Evolutionary conservation across 345 rosid species (phyloP).

Genomic region (Salix dunnii): DNA sequence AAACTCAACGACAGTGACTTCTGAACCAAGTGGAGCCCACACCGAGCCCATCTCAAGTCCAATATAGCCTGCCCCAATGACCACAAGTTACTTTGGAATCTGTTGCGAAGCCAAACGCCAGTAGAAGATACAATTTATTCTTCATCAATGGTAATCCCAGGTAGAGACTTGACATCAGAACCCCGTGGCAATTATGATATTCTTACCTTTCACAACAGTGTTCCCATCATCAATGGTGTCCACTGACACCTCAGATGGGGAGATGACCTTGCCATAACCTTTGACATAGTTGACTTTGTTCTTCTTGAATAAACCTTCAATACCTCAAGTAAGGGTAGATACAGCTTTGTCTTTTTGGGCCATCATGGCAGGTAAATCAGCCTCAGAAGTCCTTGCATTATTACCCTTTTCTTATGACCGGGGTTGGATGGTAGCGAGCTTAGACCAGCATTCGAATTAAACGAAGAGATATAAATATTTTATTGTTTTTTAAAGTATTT

Average conservation of each 20-base stretch:
- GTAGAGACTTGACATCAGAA: constrained; percentile 92
- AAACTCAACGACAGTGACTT: constrained; percentile 97
- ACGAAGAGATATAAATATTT: too few species aligned
- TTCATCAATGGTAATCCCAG: constrained; percentile 92
- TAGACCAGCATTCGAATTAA: not conserved
- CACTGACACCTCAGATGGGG: constrained; percentile 88
- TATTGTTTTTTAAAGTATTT: too few species aligned
- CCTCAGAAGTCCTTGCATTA: constrained; percentile 22
- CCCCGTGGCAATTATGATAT: constrained; percentile 93
- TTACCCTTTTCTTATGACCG: not conserved
- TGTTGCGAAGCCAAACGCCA: constrained; percentile 69
- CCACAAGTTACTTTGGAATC: constrained; percentile 91
- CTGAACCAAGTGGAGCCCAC: constrained; percentile 91
- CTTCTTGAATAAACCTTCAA: constrained; percentile 97
- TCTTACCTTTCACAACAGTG: constrained; percentile 79
- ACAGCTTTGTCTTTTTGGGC: constrained; percentile 96
- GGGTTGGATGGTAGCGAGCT: constrained; percentile 4
- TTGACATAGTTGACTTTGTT: constrained; percentile 92
- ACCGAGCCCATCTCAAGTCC: constrained; percentile 99
- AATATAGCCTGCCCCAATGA: constrained; percentile 96
- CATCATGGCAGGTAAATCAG: constrained; percentile 97
- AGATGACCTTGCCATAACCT: constrained; percentile 85
- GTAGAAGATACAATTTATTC: constrained; percentile 92
- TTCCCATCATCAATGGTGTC: constrained; percentile 76
- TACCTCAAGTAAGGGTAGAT: constrained; percentile 70